Evolutionary conservation across 1,284 basidiomycete genomes (phyloP), one percentile per base, ranked within the genome.

Genomic region (Hortiboletus rubellus): DNA sequence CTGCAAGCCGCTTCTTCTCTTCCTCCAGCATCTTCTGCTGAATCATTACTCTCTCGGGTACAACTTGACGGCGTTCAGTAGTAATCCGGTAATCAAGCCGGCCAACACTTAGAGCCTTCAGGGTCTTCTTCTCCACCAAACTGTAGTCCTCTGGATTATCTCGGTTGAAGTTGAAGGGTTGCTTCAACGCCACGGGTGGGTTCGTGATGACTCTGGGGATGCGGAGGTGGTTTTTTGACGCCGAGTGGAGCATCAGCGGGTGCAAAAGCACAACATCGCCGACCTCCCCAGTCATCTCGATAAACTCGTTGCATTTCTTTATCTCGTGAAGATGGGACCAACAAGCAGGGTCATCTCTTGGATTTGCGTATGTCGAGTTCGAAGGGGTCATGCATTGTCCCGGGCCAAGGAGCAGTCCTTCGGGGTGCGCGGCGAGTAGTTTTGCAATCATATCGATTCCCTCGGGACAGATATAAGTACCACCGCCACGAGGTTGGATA

Each of bases 141-240:
- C 55, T 56, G 12, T 48, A 24, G 8, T 40, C 54, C 27, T 42
- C 54, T 3, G 34, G 33, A n/a, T 52, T 53, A 43, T 62, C 60
- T 60, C 50, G 34, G 40, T 56, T 41, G 24, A 50, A 50, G 22
- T 37, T 31, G 37, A 63, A 63, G 4, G 50, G 41, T 36, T 62
- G 37, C 24, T 55, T 57, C 9, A 51, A 34, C 10, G 46, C 48
- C 38, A 52, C 54, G 12, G 47, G 61, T 36, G 60, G 46, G 33
- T 60, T 55, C n/a, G 57, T 38, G 42, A 63, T 63, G 33, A 60
- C 31, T 57, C 50, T 36, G 24, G 33, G 55, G 37, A 51, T 63
- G 31, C 38, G 34, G 24, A 56, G 58, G 37, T 54, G 24, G 14
- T 50, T 58, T 30, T 60, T 60, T 18, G 45, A 49, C 18, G 38